Percentiles rank a stretch among this genome's conserved stretches.
Evolutionary conservation across 495 filamentous ascomycete species (phyloP).

Genomic region (Melanomma pulvis-pyrius): DNA sequence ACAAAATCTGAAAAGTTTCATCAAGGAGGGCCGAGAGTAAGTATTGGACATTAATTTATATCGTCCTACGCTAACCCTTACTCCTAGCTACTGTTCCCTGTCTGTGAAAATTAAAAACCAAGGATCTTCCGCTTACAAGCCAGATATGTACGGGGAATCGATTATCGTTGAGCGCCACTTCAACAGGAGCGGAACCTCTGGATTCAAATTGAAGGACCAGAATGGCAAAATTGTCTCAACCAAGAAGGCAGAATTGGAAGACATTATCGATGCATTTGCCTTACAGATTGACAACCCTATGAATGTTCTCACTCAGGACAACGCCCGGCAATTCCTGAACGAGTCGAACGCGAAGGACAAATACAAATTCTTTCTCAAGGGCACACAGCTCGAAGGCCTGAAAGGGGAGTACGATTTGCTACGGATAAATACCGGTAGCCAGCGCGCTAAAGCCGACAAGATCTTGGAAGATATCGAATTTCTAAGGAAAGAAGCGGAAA

Average conservation of each 20-base stretch:
- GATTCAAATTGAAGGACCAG: constrained; percentile 83
- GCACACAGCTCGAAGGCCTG: constrained; percentile 88
- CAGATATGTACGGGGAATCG: constrained; percentile 78
- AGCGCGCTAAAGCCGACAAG: constrained; percentile 62
- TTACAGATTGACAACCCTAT: constrained; percentile 97
- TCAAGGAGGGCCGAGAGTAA: constrained; percentile 84
- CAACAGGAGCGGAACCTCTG: constrained; percentile 69
- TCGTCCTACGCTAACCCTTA: neutral
- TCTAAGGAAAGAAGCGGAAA: constrained; percentile 47
- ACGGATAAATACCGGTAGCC: constrained; percentile 67
- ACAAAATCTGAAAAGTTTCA: constrained; percentile 85
- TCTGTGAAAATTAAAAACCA: constrained; percentile 88
- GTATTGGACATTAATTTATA: constrained; percentile 27
- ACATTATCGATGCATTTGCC: constrained; percentile 88
- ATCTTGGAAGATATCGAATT: constrained; percentile 51
- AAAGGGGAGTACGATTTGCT: constrained; percentile 89
- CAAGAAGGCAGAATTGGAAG: constrained; percentile 86
- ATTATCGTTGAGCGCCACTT: constrained; percentile 93
- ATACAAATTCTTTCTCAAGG: constrained; percentile 96
- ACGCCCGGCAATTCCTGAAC: constrained; percentile 90
- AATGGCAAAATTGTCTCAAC: constrained; percentile 73
- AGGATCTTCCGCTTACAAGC: constrained; percentile 79
- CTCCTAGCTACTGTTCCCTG: constrained; percentile 50
- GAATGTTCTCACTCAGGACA: constrained; percentile 96
- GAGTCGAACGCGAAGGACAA: constrained; percentile 78